Percentiles rank a stretch among this genome's conserved stretches.
Evolutionary conservation across 169 alveolate genomes (phyloP).

Genomic region (Plasmodium vinckei): DNA sequence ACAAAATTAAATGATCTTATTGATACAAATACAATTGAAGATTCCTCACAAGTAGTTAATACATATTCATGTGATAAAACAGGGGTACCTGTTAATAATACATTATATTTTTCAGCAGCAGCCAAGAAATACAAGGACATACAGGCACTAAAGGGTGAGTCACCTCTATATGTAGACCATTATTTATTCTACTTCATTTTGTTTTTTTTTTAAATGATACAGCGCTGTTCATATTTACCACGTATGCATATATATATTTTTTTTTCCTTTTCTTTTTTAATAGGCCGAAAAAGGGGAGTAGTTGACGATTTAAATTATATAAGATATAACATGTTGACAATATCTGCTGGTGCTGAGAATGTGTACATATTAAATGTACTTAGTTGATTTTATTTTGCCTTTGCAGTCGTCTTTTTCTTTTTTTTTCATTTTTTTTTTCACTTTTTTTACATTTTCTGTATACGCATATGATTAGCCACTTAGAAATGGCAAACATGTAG

Average conservation of each 20-base stretch:
- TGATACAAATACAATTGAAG: conserved; percentile 18
- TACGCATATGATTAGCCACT: background rate
- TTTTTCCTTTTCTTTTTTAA: background rate
- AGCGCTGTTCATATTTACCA: background rate
- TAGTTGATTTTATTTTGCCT: conserved; percentile 4
- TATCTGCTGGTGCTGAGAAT: conserved; percentile 68
- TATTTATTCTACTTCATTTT: background rate
- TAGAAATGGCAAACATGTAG: background rate
- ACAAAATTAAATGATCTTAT: conserved; percentile 11
- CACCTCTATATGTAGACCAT: background rate
- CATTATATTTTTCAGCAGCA: conserved; percentile 29
- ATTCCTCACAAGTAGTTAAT: background rate
- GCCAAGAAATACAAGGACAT: conserved; percentile 30
- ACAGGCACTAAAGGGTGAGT: conserved; percentile 19
- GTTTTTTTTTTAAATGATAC: too few relatives aligned
- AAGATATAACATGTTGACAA: conserved; percentile 51
- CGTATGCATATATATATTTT: background rate
- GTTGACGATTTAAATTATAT: conserved; percentile 53
- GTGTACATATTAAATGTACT: conserved; percentile 60
- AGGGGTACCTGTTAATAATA: conserved; percentile 26
- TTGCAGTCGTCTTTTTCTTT: background rate
- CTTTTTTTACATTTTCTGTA: background rate
- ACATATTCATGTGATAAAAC: conserved; percentile 45
- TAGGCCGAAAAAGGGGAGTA: conserved; percentile 45
- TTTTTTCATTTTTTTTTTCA: background rate